Percentiles rank a stretch among this genome's conserved stretches.
Conservation (phyloP, 2,329 filamentous ascomycete species). For the Dothideomycetes sp. region DNA sequence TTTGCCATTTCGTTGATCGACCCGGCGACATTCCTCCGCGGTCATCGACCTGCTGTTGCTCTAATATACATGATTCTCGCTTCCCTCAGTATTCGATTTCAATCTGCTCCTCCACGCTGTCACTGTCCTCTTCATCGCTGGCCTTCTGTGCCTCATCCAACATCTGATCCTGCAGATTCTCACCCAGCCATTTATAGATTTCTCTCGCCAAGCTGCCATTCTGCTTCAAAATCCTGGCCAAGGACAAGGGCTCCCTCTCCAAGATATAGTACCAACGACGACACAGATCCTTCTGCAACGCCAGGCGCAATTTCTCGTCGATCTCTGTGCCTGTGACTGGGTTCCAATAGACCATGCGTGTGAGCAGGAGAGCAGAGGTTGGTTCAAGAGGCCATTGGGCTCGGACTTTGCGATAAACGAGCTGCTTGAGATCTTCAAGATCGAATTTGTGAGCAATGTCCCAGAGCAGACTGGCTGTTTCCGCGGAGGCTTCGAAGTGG, state of each 20-base stretch:
- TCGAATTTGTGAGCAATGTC: slow-evolving; percentile 1
- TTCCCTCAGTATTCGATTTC: too few relatives aligned
- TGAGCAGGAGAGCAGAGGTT: slow-evolving; percentile 1
- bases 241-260: not conserved
- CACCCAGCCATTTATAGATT: too few relatives aligned
- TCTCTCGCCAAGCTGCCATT: too few relatives aligned
- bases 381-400: slow-evolving; percentile 1
- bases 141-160: not conserved
- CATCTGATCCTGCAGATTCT: too few relatives aligned
- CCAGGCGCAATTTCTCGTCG: slow-evolving; percentile 3
- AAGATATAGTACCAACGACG: not conserved
- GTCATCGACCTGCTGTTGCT: too few relatives aligned
- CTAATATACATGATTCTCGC: too few relatives aligned
- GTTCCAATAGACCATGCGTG: slow-evolving; percentile 2
- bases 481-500: slow-evolving; percentile 6
- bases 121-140: not conserved
- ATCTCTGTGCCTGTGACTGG: not conserved
- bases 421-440: not conserved
- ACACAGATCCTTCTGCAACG: not conserved
- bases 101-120: too few relatives aligned
- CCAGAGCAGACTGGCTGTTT: slow-evolving; percentile 2
- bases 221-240: not conserved
- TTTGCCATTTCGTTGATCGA: too few relatives aligned
- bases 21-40: too few relatives aligned
- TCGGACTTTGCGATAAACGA: slow-evolving; percentile 9